Evolutionary conservation across 2,329 filamentous ascomycete species (phyloP), one percentile per base, ranked within the genome.

Genomic region (Fusarium circinatum): DNA sequence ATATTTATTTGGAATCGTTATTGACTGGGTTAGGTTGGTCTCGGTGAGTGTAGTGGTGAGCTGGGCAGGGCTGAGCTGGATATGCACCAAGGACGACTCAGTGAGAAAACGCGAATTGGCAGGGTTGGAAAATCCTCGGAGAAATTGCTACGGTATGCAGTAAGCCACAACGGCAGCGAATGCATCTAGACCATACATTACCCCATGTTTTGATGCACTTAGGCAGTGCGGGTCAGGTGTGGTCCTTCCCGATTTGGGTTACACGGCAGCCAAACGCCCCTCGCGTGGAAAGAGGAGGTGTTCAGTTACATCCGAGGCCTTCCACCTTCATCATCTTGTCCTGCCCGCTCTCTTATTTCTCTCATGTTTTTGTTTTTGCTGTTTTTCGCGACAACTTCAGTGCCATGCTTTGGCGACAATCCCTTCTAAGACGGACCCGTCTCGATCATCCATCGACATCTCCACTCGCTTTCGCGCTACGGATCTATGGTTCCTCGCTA

Each of bases 1-100:
- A 98, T 98, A 69, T 74, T 84, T 74, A 74, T 51, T 26, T 47
- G 30, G n/a, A 39, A 38, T 30, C 24, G 30, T 22, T 49, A 5
- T 45, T 45, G 61, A 42, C n/a, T 55, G 41, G 48, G 22, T 11
- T 59, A 55, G 34, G 26, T 69, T 44, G 36, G 45, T 39, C 62
- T 63, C 63, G 36, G 34, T 57, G 44, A 56, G 52, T 62, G 38
- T 45, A 41, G 45, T 68, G 62, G 54, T 60, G 51, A 62, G 49
- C 58, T 65, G 44, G 20, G 26, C 52, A 51, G 42, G 44, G 57
- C 57, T 61, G 47, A 45, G 51, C 52, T 51, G 69, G 36, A 62
- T 77, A 65, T 66, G 64, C 41, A 68, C 65, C 61, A 68, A 62
- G 68, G 70, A 48, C 45, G 45, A 30, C 74, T 70, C 65, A 58